These are phyloP conservation scores for Lichtheimia hyalospora DNA, from an alignment of 371 early-diverging fungal species.

Conservation along the genomic window DNA sequence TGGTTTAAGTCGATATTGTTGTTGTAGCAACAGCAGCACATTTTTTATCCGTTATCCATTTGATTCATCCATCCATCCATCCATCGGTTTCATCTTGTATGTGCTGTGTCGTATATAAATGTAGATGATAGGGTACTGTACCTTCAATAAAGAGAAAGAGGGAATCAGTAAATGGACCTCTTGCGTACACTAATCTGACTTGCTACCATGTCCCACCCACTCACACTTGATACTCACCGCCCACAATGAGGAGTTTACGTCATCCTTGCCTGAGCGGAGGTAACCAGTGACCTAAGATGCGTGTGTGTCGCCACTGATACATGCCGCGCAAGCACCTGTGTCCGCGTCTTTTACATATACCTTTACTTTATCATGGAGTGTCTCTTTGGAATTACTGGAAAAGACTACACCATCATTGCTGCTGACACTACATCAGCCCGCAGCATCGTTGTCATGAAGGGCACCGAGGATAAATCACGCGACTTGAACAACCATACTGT, in stretches of 20 bases:
- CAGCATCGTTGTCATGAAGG: conserved; percentile 92
- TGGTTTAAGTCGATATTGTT: too few relatives aligned
- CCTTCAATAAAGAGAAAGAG: too few relatives aligned
- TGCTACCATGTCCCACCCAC: too few relatives aligned
- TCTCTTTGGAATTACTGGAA: conserved; percentile 92
- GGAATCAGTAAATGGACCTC: too few relatives aligned
- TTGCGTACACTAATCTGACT: too few relatives aligned
- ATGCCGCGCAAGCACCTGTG: background rate
- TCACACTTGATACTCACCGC: too few relatives aligned
- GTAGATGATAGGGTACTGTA: too few relatives aligned
- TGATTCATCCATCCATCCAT: conserved; percentile 10
- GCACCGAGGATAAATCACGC: conserved; percentile 87
- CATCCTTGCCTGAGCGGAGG: background rate
- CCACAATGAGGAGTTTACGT: background rate
- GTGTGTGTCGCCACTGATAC: background rate
- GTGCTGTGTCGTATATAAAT: too few relatives aligned
- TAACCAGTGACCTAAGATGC: background rate
- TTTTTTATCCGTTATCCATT: conserved; percentile 15
- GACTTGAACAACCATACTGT: conserved; percentile 79
- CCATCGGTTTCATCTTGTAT: too few relatives aligned
- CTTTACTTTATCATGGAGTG: conserved; percentile 68
- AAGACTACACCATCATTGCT: conserved; percentile 90
- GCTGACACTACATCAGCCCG: conserved; percentile 80
- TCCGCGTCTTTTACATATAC: conserved; percentile 2
- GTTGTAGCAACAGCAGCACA: too few relatives aligned